Conservation (phyloP, 2,329 filamentous ascomycete species). For the Beauveria brongniartii region DNA sequence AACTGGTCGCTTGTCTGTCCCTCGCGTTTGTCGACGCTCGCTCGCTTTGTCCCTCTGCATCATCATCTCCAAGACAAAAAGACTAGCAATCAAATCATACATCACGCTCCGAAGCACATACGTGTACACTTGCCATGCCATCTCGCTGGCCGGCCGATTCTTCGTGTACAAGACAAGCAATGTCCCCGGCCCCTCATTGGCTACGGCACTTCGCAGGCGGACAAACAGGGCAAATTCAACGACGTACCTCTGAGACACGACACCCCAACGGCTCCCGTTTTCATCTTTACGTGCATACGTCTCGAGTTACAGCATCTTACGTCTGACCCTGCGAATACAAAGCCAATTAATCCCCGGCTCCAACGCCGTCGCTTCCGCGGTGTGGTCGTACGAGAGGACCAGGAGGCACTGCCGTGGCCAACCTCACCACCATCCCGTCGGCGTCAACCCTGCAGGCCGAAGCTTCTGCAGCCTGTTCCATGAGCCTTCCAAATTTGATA, state of each 20-base stretch:
- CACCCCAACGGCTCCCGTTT: background rate
- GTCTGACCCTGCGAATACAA: background rate
- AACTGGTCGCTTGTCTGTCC: background rate
- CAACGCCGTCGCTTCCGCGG: background rate
- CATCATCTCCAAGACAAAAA: background rate
- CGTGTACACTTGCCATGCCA: background rate
- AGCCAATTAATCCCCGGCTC: constrained; percentile 1
- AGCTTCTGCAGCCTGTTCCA: constrained; percentile 6
- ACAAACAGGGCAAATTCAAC: constrained; percentile 7
- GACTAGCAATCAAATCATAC: background rate
- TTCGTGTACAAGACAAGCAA: constrained; percentile 1
- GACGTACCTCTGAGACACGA: constrained; percentile 3
- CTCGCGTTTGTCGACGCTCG: background rate
- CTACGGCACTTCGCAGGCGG: background rate
- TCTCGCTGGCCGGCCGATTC: background rate
- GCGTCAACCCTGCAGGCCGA: constrained; percentile 2
- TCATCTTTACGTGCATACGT: background rate
- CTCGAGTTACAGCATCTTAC: constrained; percentile 3
- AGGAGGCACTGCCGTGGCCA: background rate
- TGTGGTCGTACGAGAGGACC: background rate
- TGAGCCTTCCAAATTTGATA: constrained; percentile 4
- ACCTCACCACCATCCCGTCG: background rate
- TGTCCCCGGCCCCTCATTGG: background rate
- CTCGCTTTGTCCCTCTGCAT: background rate
- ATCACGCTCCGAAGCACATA: background rate